Evolutionary conservation across 2,329 filamentous ascomycete genomes (phyloP).

Genomic region (Emergomyces pasteurianus): DNA sequence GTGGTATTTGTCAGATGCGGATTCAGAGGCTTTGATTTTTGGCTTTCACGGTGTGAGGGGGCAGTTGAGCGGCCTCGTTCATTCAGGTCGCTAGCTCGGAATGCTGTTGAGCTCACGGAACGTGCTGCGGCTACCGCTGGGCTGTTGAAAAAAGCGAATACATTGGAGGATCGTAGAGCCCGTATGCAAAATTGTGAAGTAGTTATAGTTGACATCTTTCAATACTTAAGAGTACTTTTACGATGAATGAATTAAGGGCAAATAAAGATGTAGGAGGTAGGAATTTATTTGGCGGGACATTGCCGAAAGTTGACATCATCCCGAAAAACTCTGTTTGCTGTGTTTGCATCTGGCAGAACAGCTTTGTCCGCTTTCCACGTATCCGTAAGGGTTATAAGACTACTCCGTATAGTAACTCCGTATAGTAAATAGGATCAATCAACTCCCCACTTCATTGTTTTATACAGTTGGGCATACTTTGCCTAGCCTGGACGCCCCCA

Average conservation of each 20-base stretch:
- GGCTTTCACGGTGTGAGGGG: slow-evolving; percentile 42
- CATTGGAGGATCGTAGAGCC: slow-evolving; percentile 29
- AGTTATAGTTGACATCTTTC: slow-evolving; percentile 28
- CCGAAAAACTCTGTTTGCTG: slow-evolving; percentile 22
- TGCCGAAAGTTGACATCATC: slow-evolving; percentile 29
- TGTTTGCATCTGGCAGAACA: slow-evolving; percentile 19
- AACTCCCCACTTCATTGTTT: not conserved
- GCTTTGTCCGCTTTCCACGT: too few relatives aligned
- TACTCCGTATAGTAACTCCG: too few relatives aligned
- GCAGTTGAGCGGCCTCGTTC: slow-evolving; percentile 42
- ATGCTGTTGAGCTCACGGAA: slow-evolving; percentile 21
- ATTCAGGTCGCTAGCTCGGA: slow-evolving; percentile 29
- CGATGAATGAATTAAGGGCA: not conserved
- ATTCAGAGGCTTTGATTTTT: slow-evolving; percentile 47
- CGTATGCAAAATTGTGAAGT: slow-evolving; percentile 34
- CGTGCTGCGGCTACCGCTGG: slow-evolving; percentile 9
- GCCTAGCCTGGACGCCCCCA: not conserved
- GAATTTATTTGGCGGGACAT: slow-evolving; percentile 5
- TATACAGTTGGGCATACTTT: not conserved
- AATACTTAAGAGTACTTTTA: not conserved
- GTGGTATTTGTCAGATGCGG: slow-evolving; percentile 53
- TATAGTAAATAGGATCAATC: too few relatives aligned
- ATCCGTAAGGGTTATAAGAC: too few relatives aligned
- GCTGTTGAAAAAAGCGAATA: slow-evolving; percentile 11
- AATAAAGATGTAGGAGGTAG: not conserved